phyloP scores from a whole-genome alignment of 2,329 filamentous ascomycete genomes.

The Chrysoporthe austroafricana region DNA sequence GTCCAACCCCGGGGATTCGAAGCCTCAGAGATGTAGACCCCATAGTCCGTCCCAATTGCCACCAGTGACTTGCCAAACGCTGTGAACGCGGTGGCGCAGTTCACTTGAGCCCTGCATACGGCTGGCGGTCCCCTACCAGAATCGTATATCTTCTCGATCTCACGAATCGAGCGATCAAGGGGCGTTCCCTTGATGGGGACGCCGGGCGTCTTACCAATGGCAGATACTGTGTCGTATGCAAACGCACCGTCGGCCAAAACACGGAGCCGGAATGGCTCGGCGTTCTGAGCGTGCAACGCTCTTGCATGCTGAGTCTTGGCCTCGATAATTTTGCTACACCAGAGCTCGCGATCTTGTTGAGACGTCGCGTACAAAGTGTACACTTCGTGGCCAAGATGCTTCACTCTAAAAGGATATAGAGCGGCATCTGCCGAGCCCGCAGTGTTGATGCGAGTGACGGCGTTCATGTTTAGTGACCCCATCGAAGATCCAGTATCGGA shows the following conservation, averaged over 20 bases:
- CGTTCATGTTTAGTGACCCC: slow-evolving; percentile 47
- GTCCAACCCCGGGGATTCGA: slow-evolving; percentile 90
- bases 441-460: slow-evolving; percentile 46
- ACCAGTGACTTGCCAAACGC: slow-evolving; percentile 85
- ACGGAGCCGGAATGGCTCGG: slow-evolving; percentile 89
- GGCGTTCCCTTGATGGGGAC: slow-evolving; percentile 90
- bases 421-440: slow-evolving; percentile 71
- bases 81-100: slow-evolving; percentile 90
- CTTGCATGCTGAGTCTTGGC: slow-evolving; percentile 94
- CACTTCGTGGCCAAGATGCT: slow-evolving; percentile 90
- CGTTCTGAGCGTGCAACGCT: slow-evolving; percentile 86
- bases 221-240: slow-evolving; percentile 69
- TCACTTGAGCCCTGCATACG: slow-evolving; percentile 83
- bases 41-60: slow-evolving; percentile 93
- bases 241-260: slow-evolving; percentile 94
- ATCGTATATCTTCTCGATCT: slow-evolving; percentile 81
- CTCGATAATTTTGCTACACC: slow-evolving; percentile 92
- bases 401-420: slow-evolving; percentile 91
- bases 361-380: slow-evolving; percentile 89
- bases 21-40: slow-evolving; percentile 87
- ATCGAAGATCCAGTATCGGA: slow-evolving; percentile 69
- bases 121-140: slow-evolving; percentile 71
- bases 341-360: slow-evolving; percentile 76
- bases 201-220: slow-evolving; percentile 61
- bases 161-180: slow-evolving; percentile 85